Evolutionary conservation across 805 yeast species (phyloP).

Genomic region (Metschnikowia gelsemii): DNA sequence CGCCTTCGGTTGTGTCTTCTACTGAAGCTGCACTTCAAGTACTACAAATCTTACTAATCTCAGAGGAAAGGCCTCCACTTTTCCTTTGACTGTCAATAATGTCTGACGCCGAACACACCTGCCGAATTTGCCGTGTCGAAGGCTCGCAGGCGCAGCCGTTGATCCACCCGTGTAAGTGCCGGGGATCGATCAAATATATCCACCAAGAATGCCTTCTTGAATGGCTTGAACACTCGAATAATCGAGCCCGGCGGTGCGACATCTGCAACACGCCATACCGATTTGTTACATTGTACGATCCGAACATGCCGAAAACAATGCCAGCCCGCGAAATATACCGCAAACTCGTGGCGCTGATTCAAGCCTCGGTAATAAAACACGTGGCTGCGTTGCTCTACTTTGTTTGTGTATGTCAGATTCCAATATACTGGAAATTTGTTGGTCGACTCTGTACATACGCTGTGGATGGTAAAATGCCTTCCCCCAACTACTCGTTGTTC

Average conservation of each 20-base stretch:
- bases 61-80: too few species aligned
- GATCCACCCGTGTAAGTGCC: conserved; percentile 88
- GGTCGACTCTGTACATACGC: conserved; percentile 57
- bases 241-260: conserved; percentile 69
- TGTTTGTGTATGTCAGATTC: conserved; percentile 51
- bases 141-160: conserved; percentile 77
- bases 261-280: conserved; percentile 77
- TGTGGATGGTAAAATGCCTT: conserved; percentile 54
- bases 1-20: not conserved
- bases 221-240: conserved; percentile 75
- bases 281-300: conserved; percentile 64
- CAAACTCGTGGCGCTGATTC: conserved; percentile 30
- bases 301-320: conserved; percentile 60
- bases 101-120: conserved; percentile 48
- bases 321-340: conserved; percentile 52
- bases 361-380: conserved; percentile 18
- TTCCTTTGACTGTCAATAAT: too few species aligned
- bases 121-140: conserved; percentile 94
- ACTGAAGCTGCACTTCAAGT: not conserved
- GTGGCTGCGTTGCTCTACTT: conserved; percentile 35
- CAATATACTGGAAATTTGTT: conserved; percentile 54
- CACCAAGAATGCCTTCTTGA: conserved; percentile 89
- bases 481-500: conserved; percentile 25
- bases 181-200: conserved; percentile 89
- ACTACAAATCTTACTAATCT: not conserved